Percentiles rank a stretch among this genome's conserved stretches.
phyloP scores from a whole-genome alignment of 2,329 filamentous ascomycete genomes.

The Neonectria hederae region DNA sequence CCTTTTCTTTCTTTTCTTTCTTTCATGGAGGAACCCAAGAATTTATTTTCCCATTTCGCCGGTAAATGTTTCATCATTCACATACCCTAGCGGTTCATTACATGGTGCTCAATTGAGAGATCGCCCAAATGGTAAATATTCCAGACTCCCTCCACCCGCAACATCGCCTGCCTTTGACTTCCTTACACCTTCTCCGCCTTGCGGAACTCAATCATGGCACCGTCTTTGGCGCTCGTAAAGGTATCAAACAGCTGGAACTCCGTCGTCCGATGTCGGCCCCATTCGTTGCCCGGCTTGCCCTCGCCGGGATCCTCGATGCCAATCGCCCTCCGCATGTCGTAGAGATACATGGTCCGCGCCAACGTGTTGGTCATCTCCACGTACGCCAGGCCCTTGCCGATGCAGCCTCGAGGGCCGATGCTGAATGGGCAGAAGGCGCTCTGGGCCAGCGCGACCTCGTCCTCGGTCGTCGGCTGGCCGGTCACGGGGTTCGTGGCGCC shows the following conservation, averaged over 20 bases:
- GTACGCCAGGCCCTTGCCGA: constrained; percentile 76
- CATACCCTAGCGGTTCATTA: not conserved
- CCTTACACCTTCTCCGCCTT: constrained; percentile 35
- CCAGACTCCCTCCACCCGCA: not conserved
- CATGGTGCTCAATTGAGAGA: not conserved
- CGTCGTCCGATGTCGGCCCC: constrained; percentile 61
- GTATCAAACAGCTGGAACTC: constrained; percentile 79
- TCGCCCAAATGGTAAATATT: not conserved
- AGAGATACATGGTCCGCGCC: constrained; percentile 68
- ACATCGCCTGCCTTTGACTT: not conserved
- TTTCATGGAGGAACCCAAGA: not conserved
- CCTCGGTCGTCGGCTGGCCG: constrained; percentile 55
- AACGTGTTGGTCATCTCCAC: constrained; percentile 72
- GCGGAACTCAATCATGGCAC: constrained; percentile 72
- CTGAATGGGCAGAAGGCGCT: constrained; percentile 80
- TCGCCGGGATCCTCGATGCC: constrained; percentile 63
- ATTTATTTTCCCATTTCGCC: not conserved
- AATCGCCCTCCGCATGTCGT: constrained; percentile 64
- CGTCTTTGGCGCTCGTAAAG: constrained; percentile 78
- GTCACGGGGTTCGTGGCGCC: constrained; percentile 53
- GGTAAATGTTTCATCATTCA: not conserved
- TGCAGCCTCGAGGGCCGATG: constrained; percentile 75
- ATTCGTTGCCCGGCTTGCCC: constrained; percentile 58
- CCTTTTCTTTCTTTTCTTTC: not conserved
- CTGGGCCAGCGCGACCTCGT: constrained; percentile 65